Percentiles rank a stretch among this genome's conserved stretches.
These are phyloP conservation scores for Mortierella antarctica DNA, from an alignment of 192 early-diverging fungal genomes.

Conservation along the genomic window DNA sequence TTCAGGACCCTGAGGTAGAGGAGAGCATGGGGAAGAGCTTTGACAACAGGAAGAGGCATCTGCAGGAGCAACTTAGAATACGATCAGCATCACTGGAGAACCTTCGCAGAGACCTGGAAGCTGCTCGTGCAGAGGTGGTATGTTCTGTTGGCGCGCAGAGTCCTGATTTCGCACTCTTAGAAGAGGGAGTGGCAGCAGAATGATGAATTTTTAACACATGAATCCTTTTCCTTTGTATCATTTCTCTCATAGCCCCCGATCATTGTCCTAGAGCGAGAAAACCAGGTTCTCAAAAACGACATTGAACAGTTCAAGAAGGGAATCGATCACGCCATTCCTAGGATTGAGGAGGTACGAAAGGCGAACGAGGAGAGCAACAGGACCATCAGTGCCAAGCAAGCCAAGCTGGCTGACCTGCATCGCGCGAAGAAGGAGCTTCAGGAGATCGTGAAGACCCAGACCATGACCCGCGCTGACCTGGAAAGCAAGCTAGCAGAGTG, in stretches of 20 bases:
- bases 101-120: conserved; percentile 58
- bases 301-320: conserved; percentile 61
- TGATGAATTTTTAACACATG: background rate
- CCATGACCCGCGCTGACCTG: conserved; percentile 31
- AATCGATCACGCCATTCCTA: conserved; percentile 24
- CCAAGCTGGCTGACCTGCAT: conserved; percentile 23
- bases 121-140: conserved; percentile 50
- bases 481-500: conserved; percentile 39
- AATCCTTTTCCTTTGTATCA: conserved; percentile 3
- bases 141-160: background rate
- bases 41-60: conserved; percentile 59
- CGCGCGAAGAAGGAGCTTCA: conserved; percentile 28
- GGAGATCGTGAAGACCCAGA: conserved; percentile 36
- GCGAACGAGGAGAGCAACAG: conserved; percentile 27
- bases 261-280: conserved; percentile 54
- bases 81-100: conserved; percentile 46
- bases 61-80: conserved; percentile 51
- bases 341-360: conserved; percentile 27
- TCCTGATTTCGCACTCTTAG: too few species aligned
- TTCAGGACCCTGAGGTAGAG: conserved; percentile 63
- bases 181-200: background rate
- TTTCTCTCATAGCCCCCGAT: conserved; percentile 60
- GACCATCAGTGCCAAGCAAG: conserved; percentile 2
- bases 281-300: conserved; percentile 54
- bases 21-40: conserved; percentile 61